Evolutionary conservation across 2,329 filamentous ascomycete species (phyloP), one percentile per base, ranked within the genome.

Genomic region (Pleurostoma richardsiae): DNA sequence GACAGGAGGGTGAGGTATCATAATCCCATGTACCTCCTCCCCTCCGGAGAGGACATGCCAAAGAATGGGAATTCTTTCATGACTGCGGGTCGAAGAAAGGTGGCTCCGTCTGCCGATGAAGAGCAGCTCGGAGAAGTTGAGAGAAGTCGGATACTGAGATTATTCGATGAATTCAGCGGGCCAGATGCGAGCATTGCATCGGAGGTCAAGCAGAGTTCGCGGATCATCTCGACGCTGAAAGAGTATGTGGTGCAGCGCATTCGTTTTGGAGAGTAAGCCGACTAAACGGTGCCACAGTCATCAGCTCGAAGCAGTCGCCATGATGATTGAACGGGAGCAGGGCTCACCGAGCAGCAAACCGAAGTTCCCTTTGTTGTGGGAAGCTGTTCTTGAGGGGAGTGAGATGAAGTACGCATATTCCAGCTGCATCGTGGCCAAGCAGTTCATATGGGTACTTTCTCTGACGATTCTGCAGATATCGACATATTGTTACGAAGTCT

Each of bases 281-380:
- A 46, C 40, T 30, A 10, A 40, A 11, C 28, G 8, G 27, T 29
- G 36, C 29, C 29, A 31, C 40, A 57, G 55, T 8, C 59, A 64
- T 44, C 61, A 65, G 54, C 49, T 56, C 8, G 43, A 47, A 31
- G 61, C 60, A 29, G 49, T 63, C 6, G 48, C 56, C 39, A 61
- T 63, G 57, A 63, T 65, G 62, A 38, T 54, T 5, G 56, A 62
- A 41, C 63, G 56, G 46, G 62, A 65, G 43, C 27, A 43, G 28
- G 55, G 53, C 3, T 40, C 44, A 26, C 26, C 55, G 6, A 46
- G 52, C 39, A 29, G 39, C 31, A 42, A 49, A 4, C n/a, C 53
- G 10, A 48, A 43, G 29, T 58, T 60, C 44, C 54, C 59, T 10
- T 49, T 57, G 6, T 46, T 61, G 26, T 60, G 56, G 54, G 41